These are phyloP conservation scores for Fusarium phyllophilum DNA, from an alignment of 2,329 filamentous ascomycete species.

Conservation along the genomic window DNA sequence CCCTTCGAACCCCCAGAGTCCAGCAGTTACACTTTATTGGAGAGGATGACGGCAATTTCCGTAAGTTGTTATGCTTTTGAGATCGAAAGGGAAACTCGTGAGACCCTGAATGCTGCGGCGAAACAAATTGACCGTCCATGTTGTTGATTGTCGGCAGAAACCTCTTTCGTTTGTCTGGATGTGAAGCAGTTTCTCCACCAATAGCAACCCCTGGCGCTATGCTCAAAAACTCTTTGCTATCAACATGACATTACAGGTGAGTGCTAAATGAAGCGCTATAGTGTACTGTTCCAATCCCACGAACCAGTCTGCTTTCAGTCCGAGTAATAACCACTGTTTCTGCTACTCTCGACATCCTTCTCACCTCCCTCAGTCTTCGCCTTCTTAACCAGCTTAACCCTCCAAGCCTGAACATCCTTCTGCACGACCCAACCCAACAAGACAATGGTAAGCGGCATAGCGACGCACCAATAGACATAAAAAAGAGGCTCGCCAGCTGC, in stretches of 20 bases:
- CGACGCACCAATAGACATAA: not conserved
- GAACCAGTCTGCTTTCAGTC: not conserved
- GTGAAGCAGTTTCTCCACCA: not conserved
- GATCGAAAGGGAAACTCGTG: not conserved
- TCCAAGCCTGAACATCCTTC: not conserved
- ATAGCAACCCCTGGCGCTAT: not conserved
- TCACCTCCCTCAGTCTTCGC: not conserved
- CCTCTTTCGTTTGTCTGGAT: not conserved
- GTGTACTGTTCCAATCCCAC: rapidly evolving
- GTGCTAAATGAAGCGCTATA: no score
- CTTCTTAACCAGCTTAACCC: not conserved
- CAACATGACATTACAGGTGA: no score
- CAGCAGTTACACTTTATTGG: not conserved
- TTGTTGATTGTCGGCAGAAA: no score
- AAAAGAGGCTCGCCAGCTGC: not conserved
- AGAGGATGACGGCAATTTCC: not conserved
- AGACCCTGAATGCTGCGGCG: not conserved
- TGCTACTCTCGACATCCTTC: not conserved
- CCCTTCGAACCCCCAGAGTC: rapidly evolving
- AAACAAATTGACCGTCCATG: rapidly evolving
- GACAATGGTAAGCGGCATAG: not conserved
- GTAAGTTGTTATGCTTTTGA: no score
- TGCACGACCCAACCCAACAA: not conserved
- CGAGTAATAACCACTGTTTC: not conserved
- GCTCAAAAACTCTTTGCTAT: no score